Evolutionary conservation across 202 grass and related monocot genomes (phyloP), one percentile per base, ranked within the genome.

Genomic region (Tripidium arundinaceum): DNA sequence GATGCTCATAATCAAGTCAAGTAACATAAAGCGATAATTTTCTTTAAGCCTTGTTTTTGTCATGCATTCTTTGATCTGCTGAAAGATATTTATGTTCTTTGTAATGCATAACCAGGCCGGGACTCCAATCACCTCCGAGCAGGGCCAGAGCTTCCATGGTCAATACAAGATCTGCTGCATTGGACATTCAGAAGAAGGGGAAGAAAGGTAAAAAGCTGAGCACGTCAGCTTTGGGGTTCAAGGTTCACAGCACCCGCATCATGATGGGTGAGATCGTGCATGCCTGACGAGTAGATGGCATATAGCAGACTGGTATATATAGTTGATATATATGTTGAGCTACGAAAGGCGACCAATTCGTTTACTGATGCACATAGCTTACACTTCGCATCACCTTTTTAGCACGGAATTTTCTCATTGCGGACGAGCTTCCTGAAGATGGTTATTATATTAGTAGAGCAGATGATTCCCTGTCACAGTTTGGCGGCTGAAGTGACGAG

Each of bases 201-300:
- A 99, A 96, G 90, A 99, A 96, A 63, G 92, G 83, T 68, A 89
- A 87, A 75, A 99, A 87, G 85, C 86, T 93, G 60, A 88, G 64
- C 55, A 21, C 92, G 14, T 71, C 82, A 12, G 65, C 86, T 70
- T 86, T 96, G 64, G 88, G 92, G 22, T 99, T 99, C 80, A 83
- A 91, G 65, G 90, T 99, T 60, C 83, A 96, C 40, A 99, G 92
- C 79, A 91, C 79, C 81, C 82, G 90, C 19, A 88, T 98, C 74
- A 95, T 95, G 96, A 95, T 89, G 96, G 92, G 92, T 31, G 96
- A 93, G 79, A 91, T 99, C 70, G 89, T 28, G 43, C 15, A 0
- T 21, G 65, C 36, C n/a, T 9, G 15, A 80, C 8, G 65, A 68
- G 24, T 69, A 69, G 47, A 41, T 8, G 37, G 16, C 5, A n/a